phyloP scores from a whole-genome alignment of 257 asterid species.

The Nyctanthes arbortristis region DNA sequence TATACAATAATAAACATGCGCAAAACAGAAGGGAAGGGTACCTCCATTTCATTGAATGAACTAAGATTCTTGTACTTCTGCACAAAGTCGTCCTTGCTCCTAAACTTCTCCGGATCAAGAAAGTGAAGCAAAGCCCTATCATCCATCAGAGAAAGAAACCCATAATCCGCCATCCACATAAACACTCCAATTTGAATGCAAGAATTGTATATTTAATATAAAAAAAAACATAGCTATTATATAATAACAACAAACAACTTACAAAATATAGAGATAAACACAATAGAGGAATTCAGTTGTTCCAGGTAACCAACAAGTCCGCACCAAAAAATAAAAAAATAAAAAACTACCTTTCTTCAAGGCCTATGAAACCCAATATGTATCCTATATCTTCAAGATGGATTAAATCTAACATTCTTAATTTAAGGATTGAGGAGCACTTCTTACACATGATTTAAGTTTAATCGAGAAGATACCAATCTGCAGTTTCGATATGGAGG shows the following conservation, averaged over 20 bases:
- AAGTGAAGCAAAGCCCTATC: constrained; percentile 99
- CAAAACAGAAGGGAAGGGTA: constrained; percentile 25
- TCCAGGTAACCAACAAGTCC: not conserved
- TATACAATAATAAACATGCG: not conserved
- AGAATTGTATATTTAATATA: not conserved
- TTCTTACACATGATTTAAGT: not conserved
- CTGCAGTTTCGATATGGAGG: not conserved
- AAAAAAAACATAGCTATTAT: not conserved
- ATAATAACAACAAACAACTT: constrained; percentile 1
- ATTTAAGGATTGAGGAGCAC: not conserved
- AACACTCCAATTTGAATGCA: not conserved
- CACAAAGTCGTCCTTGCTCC: constrained; percentile 89
- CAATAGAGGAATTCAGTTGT: not conserved
- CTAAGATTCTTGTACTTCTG: constrained; percentile 92
- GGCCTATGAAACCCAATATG: not conserved
- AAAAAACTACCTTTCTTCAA: not conserved
- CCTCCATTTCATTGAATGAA: constrained; percentile 91
- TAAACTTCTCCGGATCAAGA: constrained; percentile 91
- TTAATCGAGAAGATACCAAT: not conserved
- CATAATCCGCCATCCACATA: not conserved
- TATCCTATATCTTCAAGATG: not conserved
- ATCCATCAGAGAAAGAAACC: constrained; percentile 26
- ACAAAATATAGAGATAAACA: constrained; percentile 7
- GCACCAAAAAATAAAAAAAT: not conserved
- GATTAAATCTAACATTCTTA: not conserved